Base-by-base conservation (phyloP, 1,139 yeast genomes). In the Taiozyma onychis region DNA sequence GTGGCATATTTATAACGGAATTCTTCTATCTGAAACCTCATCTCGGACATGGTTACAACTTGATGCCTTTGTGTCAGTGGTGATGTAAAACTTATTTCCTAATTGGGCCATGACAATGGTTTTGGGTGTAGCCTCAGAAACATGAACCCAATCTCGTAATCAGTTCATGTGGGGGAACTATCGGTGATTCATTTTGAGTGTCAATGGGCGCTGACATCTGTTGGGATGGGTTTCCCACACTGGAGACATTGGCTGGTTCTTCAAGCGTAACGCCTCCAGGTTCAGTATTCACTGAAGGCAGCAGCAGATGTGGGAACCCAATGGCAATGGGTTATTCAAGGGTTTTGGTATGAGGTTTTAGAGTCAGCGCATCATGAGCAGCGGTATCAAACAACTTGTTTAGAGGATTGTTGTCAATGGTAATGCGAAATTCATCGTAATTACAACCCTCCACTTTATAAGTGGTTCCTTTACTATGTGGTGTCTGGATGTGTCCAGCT, bases 1-100 rank as follows among this genome's bases (percentile, higher is more conserved):
- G 13, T 9, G 51, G 30, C 47, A 49, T 49, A 16, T 37, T 37
- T 37, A 37, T 37, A 37, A 37, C 41, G 18, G n/a, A 8, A 18
- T 10, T 1, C 18, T 9, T 16, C 22, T 10, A 18, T 14, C 4
- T 4, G 6, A 18, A 18, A 37, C 41, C 41, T 37, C 22, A 37
- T 18, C 24, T 37, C 7, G 24, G 9, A 14, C 18, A 32, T 32
- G 18, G 9, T 32, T 37, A 22, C 6, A 37, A 21, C 11, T 18
- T 37, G 41, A 32, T n/a, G 24, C 24, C 5, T 18, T 37, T 37
- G 41, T 37, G 24, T 37, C 24, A 28, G 24, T 43, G 27, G 8
- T 14, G 24, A 28, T 43, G 14, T 13, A 22, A 18, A 18, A 37
- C 16, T 18, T 37, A 43, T 43, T 43, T 28, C 44, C 44, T 28